Evolutionary conservation across 108 stramenopile species (phyloP), one percentile per base, ranked within the genome.

Genomic region (Seminavis robusta): DNA sequence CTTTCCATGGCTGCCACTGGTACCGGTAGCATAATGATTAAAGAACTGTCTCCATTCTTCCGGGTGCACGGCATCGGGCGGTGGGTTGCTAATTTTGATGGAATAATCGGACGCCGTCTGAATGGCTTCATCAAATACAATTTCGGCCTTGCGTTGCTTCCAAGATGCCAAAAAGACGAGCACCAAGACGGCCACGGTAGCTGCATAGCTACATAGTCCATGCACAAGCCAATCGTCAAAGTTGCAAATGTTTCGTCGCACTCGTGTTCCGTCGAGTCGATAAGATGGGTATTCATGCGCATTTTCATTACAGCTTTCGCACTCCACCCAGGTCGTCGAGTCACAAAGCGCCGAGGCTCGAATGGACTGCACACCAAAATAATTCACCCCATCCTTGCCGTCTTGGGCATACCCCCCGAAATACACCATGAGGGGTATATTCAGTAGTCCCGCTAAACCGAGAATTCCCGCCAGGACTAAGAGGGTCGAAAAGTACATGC

Each of bases 51-150:
- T 53, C 67, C 67, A 69, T 54, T 69, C 67, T 4, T 43, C 59
- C 2, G 60, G 60, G 28, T 61, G 52, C 0, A 37, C 3, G 19
- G 67, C 67, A 42, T 69, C 67, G 4, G 20, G 17, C 1, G 67
- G 67, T 24, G 67, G 67, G 47, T 69, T 69, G 32, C 26, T 30
- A 19, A 69, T 33, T 31, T 44, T 52, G 31, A 69, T 37, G 2
- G 67, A 55, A 46, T 69, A 69, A 59, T 69, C 67, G 0, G 59
- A 55, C 4, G 67, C 61, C 0, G 67, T 61, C 25, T 59, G 58
- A 16, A 45, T 54, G 3, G 50, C 60, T 45, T 61, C 60, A 53
- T 69, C 60, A 33, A 69, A 61, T 0, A 49, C 40, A 2, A 69
- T 42, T 16, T 69, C 60, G 2, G 56, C 45, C 17, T 44, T 52